Conservation (phyloP, 2,329 filamentous ascomycete species). For the Zasmidium angulare region DNA sequence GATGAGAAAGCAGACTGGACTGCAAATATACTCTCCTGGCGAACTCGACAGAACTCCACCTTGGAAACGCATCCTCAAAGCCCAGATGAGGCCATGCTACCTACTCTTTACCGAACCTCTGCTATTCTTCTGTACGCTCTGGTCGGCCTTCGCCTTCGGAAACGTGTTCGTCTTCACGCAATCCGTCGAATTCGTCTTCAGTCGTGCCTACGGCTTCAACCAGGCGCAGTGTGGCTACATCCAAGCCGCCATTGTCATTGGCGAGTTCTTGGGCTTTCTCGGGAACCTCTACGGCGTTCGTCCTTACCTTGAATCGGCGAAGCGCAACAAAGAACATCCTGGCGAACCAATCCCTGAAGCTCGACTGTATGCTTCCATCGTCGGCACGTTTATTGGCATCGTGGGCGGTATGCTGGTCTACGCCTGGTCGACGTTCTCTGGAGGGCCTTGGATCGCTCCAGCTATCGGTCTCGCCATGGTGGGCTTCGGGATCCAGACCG, state of each 20-base stretch:
- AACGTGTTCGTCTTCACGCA: constrained; percentile 53
- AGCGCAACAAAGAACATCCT: constrained; percentile 37
- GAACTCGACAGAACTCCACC: not conserved
- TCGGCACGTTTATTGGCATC: constrained; percentile 48
- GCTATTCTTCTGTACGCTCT: constrained; percentile 49
- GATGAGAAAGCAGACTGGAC: constrained; percentile 34
- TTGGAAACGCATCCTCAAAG: constrained; percentile 22
- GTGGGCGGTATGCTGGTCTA: constrained; percentile 53
- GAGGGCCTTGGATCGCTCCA: constrained; percentile 49
- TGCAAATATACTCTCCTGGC: constrained; percentile 14
- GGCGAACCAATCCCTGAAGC: constrained; percentile 46
- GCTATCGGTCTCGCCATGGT: constrained; percentile 49
- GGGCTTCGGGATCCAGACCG: constrained; percentile 50
- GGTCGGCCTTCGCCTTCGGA: constrained; percentile 50
- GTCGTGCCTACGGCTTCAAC: constrained; percentile 40
- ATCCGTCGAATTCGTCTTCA: constrained; percentile 46
- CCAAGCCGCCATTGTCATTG: constrained; percentile 47
- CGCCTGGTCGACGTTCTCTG: constrained; percentile 49
- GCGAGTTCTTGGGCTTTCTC: constrained; percentile 45
- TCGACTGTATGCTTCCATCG: constrained; percentile 45
- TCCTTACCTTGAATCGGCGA: constrained; percentile 44
- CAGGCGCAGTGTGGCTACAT: constrained; percentile 47
- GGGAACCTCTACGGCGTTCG: constrained; percentile 34
- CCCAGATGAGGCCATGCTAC: constrained; percentile 28
- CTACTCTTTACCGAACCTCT: constrained; percentile 53